These are phyloP conservation scores for Fusarium poae DNA, from an alignment of 2,329 filamentous ascomycete species.

Conservation along the genomic window DNA sequence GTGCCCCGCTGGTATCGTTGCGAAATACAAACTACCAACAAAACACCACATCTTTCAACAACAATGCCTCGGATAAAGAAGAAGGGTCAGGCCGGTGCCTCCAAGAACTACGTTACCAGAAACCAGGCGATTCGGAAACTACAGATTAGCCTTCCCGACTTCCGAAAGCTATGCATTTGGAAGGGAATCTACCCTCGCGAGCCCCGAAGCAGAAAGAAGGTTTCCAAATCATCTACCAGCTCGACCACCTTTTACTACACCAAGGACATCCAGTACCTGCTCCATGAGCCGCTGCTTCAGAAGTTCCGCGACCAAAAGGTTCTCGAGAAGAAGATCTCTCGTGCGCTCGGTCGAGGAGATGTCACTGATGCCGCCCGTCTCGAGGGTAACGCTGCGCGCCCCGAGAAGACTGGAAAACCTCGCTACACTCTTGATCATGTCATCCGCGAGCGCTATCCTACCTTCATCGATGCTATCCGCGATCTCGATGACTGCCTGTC, in stretches of 20 bases:
- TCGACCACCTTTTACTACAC: conserved; percentile 93
- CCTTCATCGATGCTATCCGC: conserved; percentile 92
- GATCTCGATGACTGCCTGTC: conserved; percentile 97
- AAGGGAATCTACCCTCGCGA: conserved; percentile 99
- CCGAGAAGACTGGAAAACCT: conserved; percentile 92
- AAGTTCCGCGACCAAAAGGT: conserved; percentile 98
- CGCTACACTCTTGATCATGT: conserved; percentile 95
- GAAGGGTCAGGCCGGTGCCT: conserved; percentile 91
- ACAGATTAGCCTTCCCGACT: conserved; percentile 96
- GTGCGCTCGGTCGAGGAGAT: conserved; percentile 91
- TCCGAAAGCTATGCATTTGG: conserved; percentile 98
- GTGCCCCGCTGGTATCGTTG: conserved; percentile 53
- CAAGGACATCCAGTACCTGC: conserved; percentile 97
- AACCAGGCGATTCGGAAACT: conserved; percentile 98
- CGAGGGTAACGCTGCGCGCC: conserved; percentile 85
- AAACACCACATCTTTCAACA: conserved; percentile 39
- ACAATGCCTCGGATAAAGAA: conserved; percentile 85
- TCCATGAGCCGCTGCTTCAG: conserved; percentile 92
- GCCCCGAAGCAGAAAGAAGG: conserved; percentile 97
- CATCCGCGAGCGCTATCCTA: conserved; percentile 97
- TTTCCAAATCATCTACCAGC: conserved; percentile 87
- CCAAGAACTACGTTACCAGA: conserved; percentile 98
- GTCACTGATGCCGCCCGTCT: conserved; percentile 87
- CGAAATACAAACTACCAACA: conserved; percentile 39
- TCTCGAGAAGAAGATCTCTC: conserved; percentile 96